Conservation (phyloP, 306 rosid genomes). For the Crotalaria pallida region DNA sequence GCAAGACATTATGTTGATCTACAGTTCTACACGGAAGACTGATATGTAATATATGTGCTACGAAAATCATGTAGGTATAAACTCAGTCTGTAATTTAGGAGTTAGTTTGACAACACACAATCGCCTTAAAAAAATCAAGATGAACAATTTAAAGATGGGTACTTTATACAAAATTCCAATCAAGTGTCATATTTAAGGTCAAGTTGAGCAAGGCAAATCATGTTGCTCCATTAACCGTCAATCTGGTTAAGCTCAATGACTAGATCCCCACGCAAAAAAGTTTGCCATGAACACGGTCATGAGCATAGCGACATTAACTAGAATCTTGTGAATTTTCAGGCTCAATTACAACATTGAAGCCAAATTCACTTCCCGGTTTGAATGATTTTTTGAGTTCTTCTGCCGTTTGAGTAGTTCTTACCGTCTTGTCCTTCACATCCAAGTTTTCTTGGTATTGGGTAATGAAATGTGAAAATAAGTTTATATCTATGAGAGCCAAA, state of each 20-base stretch:
- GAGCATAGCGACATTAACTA: neutral
- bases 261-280: too few species aligned
- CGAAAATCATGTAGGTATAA: neutral
- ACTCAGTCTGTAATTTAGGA: neutral
- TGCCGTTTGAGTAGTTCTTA: constrained; percentile 59
- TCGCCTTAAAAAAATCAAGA: neutral
- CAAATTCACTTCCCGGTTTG: constrained; percentile 58
- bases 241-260: constrained; percentile 4
- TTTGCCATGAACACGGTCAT: too few species aligned
- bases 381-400: constrained; percentile 58
- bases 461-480: neutral
- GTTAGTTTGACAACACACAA: neutral
- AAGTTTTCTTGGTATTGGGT: constrained; percentile 56
- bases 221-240: neutral
- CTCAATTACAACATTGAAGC: constrained; percentile 62
- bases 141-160: constrained; percentile 1
- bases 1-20: constrained; percentile 1
- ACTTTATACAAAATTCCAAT: neutral
- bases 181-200: neutral
- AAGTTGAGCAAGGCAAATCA: neutral
- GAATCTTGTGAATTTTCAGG: constrained; percentile 36
- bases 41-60: neutral
- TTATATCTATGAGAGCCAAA: neutral
- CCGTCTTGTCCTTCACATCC: constrained; percentile 63
- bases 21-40: constrained; percentile 8